These are phyloP conservation scores for Trypanosoma vivax DNA, from an alignment of 208 protist species.

Conservation along the genomic window DNA sequence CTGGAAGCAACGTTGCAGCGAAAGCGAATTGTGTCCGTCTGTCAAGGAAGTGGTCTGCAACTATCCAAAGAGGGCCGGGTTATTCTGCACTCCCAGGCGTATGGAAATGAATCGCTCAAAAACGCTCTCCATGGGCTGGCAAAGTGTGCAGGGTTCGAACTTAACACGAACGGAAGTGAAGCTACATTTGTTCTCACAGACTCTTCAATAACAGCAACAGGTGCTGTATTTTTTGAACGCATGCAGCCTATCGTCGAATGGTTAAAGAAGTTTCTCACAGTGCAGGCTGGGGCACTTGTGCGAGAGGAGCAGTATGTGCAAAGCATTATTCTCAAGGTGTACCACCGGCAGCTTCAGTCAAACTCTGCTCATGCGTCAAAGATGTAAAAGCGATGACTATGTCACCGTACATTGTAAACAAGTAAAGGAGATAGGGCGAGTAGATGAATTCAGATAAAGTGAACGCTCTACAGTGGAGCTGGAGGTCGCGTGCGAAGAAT, in stretches of 20 bases:
- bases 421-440: too few relatives aligned
- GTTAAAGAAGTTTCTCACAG: constrained; percentile 2
- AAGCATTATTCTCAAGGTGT: too few relatives aligned
- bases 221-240: background rate
- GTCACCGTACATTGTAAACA: too few relatives aligned
- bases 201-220: background rate
- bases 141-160: background rate
- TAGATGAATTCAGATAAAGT: too few relatives aligned
- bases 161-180: background rate
- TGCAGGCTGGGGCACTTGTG: too few relatives aligned
- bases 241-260: background rate
- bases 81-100: constrained; percentile 6
- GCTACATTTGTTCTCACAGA: constrained; percentile 4
- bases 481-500: too few relatives aligned
- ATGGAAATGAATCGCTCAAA: constrained; percentile 3
- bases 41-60: constrained; percentile 5
- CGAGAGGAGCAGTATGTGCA: too few relatives aligned
- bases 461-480: too few relatives aligned
- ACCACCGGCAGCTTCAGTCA: too few relatives aligned
- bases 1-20: constrained; percentile 1
- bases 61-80: constrained; percentile 3
- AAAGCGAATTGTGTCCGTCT: constrained; percentile 2
- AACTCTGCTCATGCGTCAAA: too few relatives aligned
- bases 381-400: too few relatives aligned
- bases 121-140: constrained; percentile 6